A percentile compares a stretch with the other conserved stretches of the same genome.
Evolutionary conservation across 345 rosid species (phyloP).

Genomic region (Brassica nigra): DNA sequence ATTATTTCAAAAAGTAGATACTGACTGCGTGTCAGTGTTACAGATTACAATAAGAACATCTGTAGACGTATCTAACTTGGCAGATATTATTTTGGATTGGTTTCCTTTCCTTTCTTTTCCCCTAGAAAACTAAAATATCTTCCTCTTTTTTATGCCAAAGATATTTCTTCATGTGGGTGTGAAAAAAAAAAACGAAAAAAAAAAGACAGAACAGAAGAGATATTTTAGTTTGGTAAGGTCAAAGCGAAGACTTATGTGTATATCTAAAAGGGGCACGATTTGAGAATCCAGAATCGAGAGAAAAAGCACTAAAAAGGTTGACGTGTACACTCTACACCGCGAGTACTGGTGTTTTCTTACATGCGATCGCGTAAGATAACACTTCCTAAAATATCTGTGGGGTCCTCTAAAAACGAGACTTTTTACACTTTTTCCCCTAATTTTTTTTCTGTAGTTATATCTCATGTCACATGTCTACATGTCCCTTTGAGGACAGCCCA

Average conservation of each 20-base stretch:
- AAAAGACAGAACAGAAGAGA: constrained; percentile 1
- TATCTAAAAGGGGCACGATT: not conserved
- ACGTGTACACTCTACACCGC: not conserved
- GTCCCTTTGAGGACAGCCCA: constrained; percentile 42
- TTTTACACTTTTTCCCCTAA: constrained; percentile 30
- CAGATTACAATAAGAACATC: constrained; percentile 4
- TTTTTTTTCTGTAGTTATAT: not conserved
- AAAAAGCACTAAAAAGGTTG: not conserved
- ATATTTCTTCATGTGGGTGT: constrained; percentile 27
- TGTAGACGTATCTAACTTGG: constrained; percentile 14
- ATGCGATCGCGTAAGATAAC: not conserved
- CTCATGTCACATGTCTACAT: constrained; percentile 45
- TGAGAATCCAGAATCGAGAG: constrained; percentile 11
- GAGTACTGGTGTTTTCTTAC: not conserved
- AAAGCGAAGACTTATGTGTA: not conserved
- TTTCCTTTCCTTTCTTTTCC: not conserved
- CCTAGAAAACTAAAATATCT: constrained; percentile 24
- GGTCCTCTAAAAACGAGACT: not conserved
- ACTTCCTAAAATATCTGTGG: constrained; percentile 13
- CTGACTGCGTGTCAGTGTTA: constrained; percentile 23
- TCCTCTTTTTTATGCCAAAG: constrained; percentile 1
- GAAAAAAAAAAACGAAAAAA: not conserved
- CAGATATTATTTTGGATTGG: constrained; percentile 8
- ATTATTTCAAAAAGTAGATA: not conserved
- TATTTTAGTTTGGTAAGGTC: constrained; percentile 26